phyloP scores from a whole-genome alignment of 257 asterid species.

The Eucommia ulmoides region DNA sequence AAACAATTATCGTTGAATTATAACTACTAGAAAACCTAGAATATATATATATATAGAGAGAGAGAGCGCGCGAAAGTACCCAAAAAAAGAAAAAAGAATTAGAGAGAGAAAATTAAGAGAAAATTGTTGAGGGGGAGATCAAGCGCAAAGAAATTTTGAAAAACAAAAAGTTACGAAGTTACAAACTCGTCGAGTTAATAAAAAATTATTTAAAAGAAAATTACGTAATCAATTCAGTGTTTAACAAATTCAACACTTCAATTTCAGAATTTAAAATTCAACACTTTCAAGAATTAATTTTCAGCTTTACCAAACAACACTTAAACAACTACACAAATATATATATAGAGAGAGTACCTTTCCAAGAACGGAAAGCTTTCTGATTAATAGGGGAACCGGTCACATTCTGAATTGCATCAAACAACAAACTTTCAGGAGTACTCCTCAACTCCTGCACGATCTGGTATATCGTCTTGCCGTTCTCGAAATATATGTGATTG shows the following conservation, averaged over 20 bases:
- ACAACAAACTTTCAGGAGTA: constrained; percentile 62
- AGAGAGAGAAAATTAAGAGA: neutral
- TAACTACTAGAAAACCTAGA: no score
- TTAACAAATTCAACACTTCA: neutral
- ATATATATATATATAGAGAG: no score
- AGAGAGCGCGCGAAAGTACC: no score
- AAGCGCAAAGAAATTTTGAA: neutral
- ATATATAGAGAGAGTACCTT: constrained; percentile 48
- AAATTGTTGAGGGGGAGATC: neutral
- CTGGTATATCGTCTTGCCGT: constrained; percentile 87
- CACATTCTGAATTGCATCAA: constrained; percentile 67
- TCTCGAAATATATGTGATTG: constrained; percentile 85
- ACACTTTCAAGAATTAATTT: no score
- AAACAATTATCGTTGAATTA: no score
- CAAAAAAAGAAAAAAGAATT: neutral
- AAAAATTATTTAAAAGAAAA: no score
- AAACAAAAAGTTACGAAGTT: neutral
- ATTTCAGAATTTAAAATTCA: no score
- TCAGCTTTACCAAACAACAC: neutral
- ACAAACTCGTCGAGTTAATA: no score
- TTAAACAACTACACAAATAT: neutral
- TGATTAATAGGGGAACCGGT: constrained; percentile 93
- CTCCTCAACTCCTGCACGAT: constrained; percentile 86
- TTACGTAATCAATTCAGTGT: no score
- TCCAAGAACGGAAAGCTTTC: constrained; percentile 88